Base-by-base conservation (phyloP, 495 filamentous ascomycete genomes). In the Neurospora sp. region DNA sequence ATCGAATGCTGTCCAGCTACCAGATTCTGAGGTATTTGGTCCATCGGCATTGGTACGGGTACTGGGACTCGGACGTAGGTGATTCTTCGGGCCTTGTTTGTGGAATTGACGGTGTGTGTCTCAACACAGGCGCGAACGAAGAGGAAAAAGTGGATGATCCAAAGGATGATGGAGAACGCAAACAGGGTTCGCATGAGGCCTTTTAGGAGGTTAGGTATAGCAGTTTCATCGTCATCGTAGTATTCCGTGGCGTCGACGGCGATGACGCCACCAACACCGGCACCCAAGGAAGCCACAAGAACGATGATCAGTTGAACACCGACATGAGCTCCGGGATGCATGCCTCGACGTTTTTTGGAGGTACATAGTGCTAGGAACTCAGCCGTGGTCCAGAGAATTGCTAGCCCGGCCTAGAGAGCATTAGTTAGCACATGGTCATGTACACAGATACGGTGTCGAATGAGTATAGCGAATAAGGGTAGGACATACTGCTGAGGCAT, bases 91-190 rank as follows among this genome's bases (percentile, higher is more conserved):
- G 75, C 39, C 8, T 27, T 69, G 35, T 41, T 72, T 1, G n/a
- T 41, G 35, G 39, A 5, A 71, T 83, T 82, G 41, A 78, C 72
- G 66, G 74, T 77, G 70, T 80, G 72, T 16, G 82, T 83, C 35
- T 85, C 83, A 74, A 83, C 78, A 48, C 85, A 86, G 1, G 83
- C 82, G n/a, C 82, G 70, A 14, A 83, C 75, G 72, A 86, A 85
- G 7, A 86, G 79, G 44, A 81, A 70, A 74, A 86, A 83, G 72
- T 85, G 79, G 37, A 76, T 74, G 31, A 80, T 37, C 12, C 77
- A 69, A 10, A 76, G 40, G 20, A 75, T 20, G 41, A 66, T 66
- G 3, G 75, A 76, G 71, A 79, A 74, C 1, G 20, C 79, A 40
- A 82, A 70, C 8, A 27, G 5, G 42, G 31, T 71, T 31, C 71